A percentile compares a stretch with the other conserved stretches of the same genome.
These are phyloP conservation scores for Sphaerosporella brunnea DNA, from an alignment of 495 filamentous ascomycete species.

Conservation along the genomic window DNA sequence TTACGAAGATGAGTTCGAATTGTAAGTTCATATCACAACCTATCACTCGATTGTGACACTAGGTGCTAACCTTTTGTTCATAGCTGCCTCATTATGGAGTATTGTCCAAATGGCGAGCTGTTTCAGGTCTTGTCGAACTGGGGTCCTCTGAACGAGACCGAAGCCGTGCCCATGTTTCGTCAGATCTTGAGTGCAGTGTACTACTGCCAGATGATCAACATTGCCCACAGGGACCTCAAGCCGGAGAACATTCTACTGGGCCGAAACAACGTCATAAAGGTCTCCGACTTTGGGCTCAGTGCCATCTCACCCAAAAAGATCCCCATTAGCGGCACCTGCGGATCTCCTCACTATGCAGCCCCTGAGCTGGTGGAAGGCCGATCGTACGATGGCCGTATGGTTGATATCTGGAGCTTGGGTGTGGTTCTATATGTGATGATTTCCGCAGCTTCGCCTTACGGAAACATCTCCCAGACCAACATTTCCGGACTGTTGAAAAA, in stretches of 20 bases:
- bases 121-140: conserved; percentile 58
- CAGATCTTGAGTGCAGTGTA: conserved; percentile 84
- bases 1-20: conserved; percentile 85
- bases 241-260: conserved; percentile 91
- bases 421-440: conserved; percentile 77
- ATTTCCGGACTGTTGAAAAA: too few relatives aligned
- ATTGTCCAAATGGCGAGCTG: conserved; percentile 76
- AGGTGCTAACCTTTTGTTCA: conserved; percentile 1
- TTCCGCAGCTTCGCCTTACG: conserved; percentile 43
- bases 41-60: conserved; percentile 1
- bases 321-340: conserved; percentile 71
- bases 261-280: conserved; percentile 52
- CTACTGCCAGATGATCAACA: conserved; percentile 82
- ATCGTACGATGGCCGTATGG: conserved; percentile 62
- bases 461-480: conserved; percentile 42
- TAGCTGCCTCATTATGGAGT: conserved; percentile 95
- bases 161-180: conserved; percentile 69
- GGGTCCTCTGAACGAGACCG: conserved; percentile 52
- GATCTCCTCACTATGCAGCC: conserved; percentile 89
- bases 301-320: conserved; percentile 51
- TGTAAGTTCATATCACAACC: conserved; percentile 42
- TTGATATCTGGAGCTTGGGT: conserved; percentile 90
- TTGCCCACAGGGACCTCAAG: conserved; percentile 92
- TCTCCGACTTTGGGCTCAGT: conserved; percentile 97
- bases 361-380: conserved; percentile 64